phyloP scores from a whole-genome alignment of 805 yeast species.

The Scheffersomyces lignosus region DNA sequence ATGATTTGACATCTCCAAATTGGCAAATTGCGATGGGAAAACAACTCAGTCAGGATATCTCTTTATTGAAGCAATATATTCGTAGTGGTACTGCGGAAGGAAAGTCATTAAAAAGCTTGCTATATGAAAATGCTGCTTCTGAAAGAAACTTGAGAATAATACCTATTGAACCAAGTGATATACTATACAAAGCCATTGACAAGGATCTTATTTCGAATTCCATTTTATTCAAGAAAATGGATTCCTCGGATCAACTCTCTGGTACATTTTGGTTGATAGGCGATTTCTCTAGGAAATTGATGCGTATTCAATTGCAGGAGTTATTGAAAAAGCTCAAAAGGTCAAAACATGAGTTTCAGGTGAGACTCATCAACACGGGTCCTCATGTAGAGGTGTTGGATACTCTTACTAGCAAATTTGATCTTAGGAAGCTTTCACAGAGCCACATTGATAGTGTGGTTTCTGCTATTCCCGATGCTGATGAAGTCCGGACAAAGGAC shows the following conservation, averaged over 20 bases:
- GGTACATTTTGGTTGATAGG: conserved; percentile 59
- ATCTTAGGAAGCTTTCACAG: conserved; percentile 2
- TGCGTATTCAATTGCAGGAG: conserved; percentile 46
- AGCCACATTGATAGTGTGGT: conserved; percentile 9
- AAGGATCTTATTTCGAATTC: conserved; percentile 26
- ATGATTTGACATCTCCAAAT: conserved; percentile 44
- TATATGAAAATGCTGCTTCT: conserved; percentile 43
- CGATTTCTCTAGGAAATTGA: conserved; percentile 41
- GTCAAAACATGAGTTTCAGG: conserved; percentile 33
- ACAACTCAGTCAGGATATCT: conserved; percentile 57
- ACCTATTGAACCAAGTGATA: conserved; percentile 33
- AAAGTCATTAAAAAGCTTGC: conserved; percentile 32
- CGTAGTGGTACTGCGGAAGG: conserved; percentile 22
- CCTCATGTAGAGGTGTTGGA: conserved; percentile 1
- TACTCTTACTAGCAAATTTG: conserved; percentile 1
- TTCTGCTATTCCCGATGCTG: background rate
- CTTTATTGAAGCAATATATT: conserved; percentile 26
- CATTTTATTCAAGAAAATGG: conserved; percentile 15
- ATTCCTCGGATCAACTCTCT: conserved; percentile 37
- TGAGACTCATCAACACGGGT: conserved; percentile 33
- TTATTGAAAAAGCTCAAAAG: conserved; percentile 25
- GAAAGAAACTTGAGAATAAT: conserved; percentile 46
- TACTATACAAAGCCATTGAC: conserved; percentile 31
- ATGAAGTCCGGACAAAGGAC: conserved; percentile 5
- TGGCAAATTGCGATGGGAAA: conserved; percentile 58